Conservation (phyloP, 192 early-diverging fungal species). For the Gonapodya prolifera region DNA sequence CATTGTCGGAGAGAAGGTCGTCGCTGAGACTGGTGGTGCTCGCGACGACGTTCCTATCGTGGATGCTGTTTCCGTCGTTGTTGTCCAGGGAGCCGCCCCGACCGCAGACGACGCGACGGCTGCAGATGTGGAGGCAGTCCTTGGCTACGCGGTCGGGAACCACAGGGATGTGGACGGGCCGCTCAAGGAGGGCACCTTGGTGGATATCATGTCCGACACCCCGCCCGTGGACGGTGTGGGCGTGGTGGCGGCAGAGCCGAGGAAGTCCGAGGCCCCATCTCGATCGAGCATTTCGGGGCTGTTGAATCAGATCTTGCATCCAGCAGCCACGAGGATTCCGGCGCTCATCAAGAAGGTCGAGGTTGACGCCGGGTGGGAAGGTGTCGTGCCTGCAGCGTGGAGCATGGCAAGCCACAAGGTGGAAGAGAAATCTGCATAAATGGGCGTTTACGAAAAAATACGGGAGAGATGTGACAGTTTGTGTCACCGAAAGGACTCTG, state of each 20-base stretch:
- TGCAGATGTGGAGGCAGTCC: not conserved
- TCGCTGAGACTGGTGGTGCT: not conserved
- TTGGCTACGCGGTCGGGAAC: not conserved
- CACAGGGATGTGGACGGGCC: not conserved
- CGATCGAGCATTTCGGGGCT: not conserved
- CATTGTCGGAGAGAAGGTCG: constrained; percentile 1
- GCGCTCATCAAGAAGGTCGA: not conserved
- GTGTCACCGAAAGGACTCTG: not conserved
- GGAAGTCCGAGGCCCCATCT: not conserved
- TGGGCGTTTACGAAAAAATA: not conserved
- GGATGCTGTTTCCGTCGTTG: not conserved
- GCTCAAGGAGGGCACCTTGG: not conserved
- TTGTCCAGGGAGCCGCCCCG: not conserved
- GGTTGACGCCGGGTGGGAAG: not conserved
- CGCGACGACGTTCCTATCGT: not conserved
- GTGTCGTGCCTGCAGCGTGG: not conserved
- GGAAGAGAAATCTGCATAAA: not conserved
- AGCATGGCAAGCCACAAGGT: not conserved
- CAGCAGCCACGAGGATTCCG: not conserved
- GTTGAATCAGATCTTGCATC: not conserved
- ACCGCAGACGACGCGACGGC: not conserved
- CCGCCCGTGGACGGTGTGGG: not conserved
- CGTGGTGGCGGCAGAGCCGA: not conserved
- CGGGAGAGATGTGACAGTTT: not conserved
- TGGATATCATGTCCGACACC: not conserved